Conservation (phyloP, 805 yeast species). For the Ogataea nonfermentans region DNA sequence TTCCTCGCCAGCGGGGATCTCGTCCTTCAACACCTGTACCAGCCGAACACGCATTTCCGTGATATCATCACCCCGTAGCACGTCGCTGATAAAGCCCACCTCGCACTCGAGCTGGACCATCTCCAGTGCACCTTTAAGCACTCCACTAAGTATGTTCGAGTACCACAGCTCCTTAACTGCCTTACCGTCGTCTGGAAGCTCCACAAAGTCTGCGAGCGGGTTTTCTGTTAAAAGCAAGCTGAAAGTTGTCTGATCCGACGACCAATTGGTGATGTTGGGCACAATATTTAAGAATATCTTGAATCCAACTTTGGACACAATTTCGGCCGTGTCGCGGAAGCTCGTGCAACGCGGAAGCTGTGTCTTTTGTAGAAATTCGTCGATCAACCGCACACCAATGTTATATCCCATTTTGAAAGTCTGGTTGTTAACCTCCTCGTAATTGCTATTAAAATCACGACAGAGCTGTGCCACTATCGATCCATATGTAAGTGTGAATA, state of each 20-base stretch:
- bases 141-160: conserved; percentile 86
- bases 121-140: conserved; percentile 84
- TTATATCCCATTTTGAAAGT: conserved; percentile 93
- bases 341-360: conserved; percentile 79
- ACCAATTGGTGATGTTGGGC: conserved; percentile 70
- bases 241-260: conserved; percentile 71
- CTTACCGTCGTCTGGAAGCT: conserved; percentile 77
- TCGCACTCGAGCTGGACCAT: conserved; percentile 96
- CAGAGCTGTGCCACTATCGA: conserved; percentile 90
- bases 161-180: conserved; percentile 83
- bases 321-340: conserved; percentile 84
- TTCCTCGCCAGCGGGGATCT: conserved; percentile 96
- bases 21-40: conserved; percentile 77
- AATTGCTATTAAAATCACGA: conserved; percentile 75
- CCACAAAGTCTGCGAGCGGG: conserved; percentile 94
- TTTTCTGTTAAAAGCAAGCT: conserved; percentile 75
- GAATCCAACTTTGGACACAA: conserved; percentile 83
- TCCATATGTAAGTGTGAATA: conserved; percentile 93
- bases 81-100: conserved; percentile 74
- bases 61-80: conserved; percentile 72
- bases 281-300: conserved; percentile 81
- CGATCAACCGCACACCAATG: conserved; percentile 87
- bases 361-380: conserved; percentile 87
- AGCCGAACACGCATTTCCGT: conserved; percentile 80
- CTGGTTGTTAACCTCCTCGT: conserved; percentile 75